Percentiles rank a stretch among this genome's conserved stretches.
These are phyloP conservation scores for Phialocephala sp. DNA, from an alignment of 2,329 filamentous ascomycete genomes.

Conservation along the genomic window DNA sequence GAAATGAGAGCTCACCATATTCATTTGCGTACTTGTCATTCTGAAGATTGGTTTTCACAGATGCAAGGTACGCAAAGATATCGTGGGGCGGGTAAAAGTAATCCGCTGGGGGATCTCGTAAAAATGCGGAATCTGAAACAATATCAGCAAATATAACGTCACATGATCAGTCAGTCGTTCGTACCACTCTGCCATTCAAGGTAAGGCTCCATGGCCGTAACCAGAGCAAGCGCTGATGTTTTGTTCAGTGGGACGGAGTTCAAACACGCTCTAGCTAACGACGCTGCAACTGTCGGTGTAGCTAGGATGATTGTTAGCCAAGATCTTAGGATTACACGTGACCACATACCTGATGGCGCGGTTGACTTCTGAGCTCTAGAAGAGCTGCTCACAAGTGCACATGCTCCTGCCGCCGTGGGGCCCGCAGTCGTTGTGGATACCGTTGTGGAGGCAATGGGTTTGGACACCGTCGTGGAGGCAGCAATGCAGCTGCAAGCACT, in stretches of 20 bases:
- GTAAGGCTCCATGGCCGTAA: slow-evolving; percentile 38
- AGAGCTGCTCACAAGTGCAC: slow-evolving; percentile 38
- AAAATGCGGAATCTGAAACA: slow-evolving; percentile 38
- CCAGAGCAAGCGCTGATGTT: slow-evolving; percentile 34
- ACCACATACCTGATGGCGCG: slow-evolving; percentile 32
- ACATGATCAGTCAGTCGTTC: background rate
- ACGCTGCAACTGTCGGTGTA: slow-evolving; percentile 38
- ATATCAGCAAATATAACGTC: slow-evolving; percentile 15
- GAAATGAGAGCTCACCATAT: slow-evolving; percentile 43
- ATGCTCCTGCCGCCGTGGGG: slow-evolving; percentile 25
- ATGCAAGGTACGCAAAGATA: slow-evolving; percentile 51
- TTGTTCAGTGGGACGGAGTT: slow-evolving; percentile 40
- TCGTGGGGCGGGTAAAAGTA: slow-evolving; percentile 58
- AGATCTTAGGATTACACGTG: background rate
- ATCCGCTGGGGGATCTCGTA: slow-evolving; percentile 56
- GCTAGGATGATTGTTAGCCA: slow-evolving; percentile 25
- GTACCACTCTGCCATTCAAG: slow-evolving; percentile 42
- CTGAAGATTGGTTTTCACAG: slow-evolving; percentile 50
- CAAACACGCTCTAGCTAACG: slow-evolving; percentile 40
- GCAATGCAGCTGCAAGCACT: slow-evolving; percentile 36
- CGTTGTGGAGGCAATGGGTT: background rate
- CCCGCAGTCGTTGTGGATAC: too few species aligned
- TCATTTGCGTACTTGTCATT: slow-evolving; percentile 55
- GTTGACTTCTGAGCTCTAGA: slow-evolving; percentile 32
- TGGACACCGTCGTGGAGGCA: slow-evolving; percentile 17